Evolutionary conservation across 2,329 filamentous ascomycete species (phyloP).

Genomic region (Aureobasidium sp.): DNA sequence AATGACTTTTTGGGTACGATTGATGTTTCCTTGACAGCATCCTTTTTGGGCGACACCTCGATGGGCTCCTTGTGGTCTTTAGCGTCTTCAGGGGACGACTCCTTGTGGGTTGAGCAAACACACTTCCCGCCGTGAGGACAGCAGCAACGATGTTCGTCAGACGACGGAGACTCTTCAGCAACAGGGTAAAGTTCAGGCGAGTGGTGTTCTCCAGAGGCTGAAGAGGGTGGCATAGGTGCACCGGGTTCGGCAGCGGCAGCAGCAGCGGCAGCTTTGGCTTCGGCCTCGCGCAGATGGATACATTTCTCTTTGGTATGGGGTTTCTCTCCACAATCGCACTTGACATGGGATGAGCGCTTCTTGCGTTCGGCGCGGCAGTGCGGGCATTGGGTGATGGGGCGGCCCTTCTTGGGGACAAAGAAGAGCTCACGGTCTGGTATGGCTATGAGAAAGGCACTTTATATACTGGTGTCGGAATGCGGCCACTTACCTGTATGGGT

Average conservation of each 20-base stretch:
- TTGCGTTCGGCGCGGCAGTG: slow-evolving; percentile 96
- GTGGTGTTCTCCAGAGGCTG: slow-evolving; percentile 17
- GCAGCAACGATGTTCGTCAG: slow-evolving; percentile 39
- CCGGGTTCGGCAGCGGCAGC: background rate
- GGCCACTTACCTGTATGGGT: slow-evolving; percentile 76
- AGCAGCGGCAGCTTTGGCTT: slow-evolving; percentile 25
- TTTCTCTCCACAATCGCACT: slow-evolving; percentile 90
- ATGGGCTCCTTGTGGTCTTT: slow-evolving; percentile 21
- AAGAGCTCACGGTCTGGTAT: slow-evolving; percentile 77
- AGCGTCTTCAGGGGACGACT: slow-evolving; percentile 24
- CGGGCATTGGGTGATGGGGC: slow-evolving; percentile 93
- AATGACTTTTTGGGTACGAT: slow-evolving; percentile 9
- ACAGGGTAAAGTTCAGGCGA: slow-evolving; percentile 26
- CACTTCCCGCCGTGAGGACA: slow-evolving; percentile 55
- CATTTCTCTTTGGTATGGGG: slow-evolving; percentile 52
- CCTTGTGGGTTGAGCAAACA: slow-evolving; percentile 51
- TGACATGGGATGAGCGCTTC: slow-evolving; percentile 86
- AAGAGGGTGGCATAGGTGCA: background rate
- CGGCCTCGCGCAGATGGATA: slow-evolving; percentile 34
- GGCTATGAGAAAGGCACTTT: slow-evolving; percentile 2
- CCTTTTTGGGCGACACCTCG: slow-evolving; percentile 46
- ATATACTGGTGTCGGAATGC: background rate
- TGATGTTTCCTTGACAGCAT: slow-evolving; percentile 27
- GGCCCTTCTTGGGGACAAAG: slow-evolving; percentile 96
- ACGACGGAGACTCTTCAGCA: slow-evolving; percentile 22